phyloP scores from a whole-genome alignment of 768 basidiomycete genomes.

The Lentinula detonsa region DNA sequence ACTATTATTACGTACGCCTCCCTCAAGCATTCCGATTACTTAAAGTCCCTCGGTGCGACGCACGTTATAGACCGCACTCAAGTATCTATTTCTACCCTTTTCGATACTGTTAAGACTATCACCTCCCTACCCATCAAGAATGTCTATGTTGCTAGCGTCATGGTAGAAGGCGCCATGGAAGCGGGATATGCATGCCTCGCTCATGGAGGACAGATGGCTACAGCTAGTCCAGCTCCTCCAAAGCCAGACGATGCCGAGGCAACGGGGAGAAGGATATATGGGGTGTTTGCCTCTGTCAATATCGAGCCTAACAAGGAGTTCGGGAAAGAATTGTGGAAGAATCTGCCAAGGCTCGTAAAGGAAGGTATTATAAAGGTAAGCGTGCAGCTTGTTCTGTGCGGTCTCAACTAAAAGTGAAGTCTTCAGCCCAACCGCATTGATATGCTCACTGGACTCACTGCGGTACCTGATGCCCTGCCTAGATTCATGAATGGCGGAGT shows the following conservation, averaged over 20 bases:
- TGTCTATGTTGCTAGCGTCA: neutral
- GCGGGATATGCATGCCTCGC: neutral
- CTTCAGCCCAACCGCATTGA: neutral
- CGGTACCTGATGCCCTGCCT: neutral
- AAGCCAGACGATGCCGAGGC: neutral
- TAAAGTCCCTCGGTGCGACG: slow-evolving; percentile 33
- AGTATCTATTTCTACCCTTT: neutral
- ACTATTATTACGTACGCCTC: slow-evolving; percentile 32
- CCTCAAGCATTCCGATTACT: slow-evolving; percentile 18
- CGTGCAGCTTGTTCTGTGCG: neutral
- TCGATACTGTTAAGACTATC: neutral
- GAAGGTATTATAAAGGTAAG: neutral
- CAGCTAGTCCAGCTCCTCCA: neutral
- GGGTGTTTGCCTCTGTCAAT: neutral
- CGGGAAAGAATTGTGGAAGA: neutral
- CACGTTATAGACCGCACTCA: slow-evolving; percentile 26
- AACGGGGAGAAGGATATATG: neutral
- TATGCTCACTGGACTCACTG: neutral
- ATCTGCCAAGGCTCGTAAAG: neutral
- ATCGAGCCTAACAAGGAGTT: neutral
- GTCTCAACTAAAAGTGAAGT: no score
- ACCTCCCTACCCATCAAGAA: neutral
- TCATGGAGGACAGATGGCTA: slow-evolving; percentile 4
- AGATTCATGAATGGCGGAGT: neutral
- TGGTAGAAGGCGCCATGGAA: neutral